Percentiles rank a stretch among this genome's conserved stretches.
phyloP scores from a whole-genome alignment of 495 filamentous ascomycete genomes.

The Tuber borchii region DNA sequence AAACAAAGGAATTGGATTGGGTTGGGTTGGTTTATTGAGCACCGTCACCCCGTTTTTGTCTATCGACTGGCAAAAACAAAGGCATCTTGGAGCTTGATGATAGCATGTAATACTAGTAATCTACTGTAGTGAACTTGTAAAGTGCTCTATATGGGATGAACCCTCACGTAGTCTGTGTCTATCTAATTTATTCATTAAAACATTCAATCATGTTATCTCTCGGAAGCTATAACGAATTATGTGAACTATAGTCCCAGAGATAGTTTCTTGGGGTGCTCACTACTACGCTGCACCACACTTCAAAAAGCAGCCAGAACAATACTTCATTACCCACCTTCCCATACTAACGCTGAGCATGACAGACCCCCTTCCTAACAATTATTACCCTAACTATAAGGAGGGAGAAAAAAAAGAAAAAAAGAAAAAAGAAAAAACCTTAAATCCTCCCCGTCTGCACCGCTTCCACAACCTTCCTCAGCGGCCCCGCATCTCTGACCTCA shows the following conservation, averaged over 20 bases:
- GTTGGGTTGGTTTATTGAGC: neutral
- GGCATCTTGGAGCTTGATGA: neutral
- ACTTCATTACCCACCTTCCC: neutral
- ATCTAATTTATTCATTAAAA: neutral
- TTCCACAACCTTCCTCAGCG: constrained; percentile 24
- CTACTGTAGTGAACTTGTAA: neutral
- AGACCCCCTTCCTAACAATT: neutral
- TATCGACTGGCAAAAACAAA: neutral
- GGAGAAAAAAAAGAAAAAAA: neutral
- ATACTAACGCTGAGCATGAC: neutral
- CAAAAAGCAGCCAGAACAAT: neutral
- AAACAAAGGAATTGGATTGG: neutral
- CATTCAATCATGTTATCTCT: neutral
- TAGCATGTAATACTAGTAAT: neutral
- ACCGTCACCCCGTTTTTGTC: neutral
- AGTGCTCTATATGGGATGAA: neutral
- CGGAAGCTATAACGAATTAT: neutral
- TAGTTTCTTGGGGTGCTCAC: neutral
- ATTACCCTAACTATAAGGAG: neutral
- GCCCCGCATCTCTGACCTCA: constrained; percentile 35
- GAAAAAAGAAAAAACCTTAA: neutral
- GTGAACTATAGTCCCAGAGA: neutral
- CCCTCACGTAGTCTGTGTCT: neutral
- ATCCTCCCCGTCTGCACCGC: constrained; percentile 21
- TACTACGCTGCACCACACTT: neutral